Evolutionary conservation across 1,284 basidiomycete genomes (phyloP).

Genomic region (Ceratobasidium sp.): DNA sequence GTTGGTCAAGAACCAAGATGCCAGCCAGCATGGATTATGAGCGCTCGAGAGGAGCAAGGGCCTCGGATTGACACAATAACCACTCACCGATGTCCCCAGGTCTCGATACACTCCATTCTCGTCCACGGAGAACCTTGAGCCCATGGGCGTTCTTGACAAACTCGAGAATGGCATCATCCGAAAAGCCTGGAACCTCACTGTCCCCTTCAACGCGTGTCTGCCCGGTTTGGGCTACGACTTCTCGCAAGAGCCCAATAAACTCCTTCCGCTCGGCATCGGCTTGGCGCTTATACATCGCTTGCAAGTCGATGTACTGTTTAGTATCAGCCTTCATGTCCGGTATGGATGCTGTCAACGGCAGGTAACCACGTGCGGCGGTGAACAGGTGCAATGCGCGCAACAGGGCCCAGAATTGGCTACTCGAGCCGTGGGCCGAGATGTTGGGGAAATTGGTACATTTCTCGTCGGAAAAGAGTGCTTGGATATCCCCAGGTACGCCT

Average conservation of each 20-base stretch:
- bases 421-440: constrained; percentile 48
- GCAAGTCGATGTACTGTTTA: constrained; percentile 77
- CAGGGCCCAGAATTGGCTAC: constrained; percentile 80
- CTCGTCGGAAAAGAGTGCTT: constrained; percentile 66
- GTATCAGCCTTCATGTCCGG: constrained; percentile 98
- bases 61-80: constrained; percentile 8
- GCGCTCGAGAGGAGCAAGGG: constrained; percentile 23
- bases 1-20: constrained; percentile 27
- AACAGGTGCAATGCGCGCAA: constrained; percentile 73
- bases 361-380: constrained; percentile 55
- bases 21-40: constrained; percentile 31
- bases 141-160: constrained; percentile 94
- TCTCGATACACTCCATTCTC: constrained; percentile 63
- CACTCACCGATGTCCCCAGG: constrained; percentile 64
- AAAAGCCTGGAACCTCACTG: constrained; percentile 45
- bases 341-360: constrained; percentile 70
- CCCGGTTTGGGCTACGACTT: constrained; percentile 42
- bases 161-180: constrained; percentile 62
- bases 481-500: constrained; percentile 69
- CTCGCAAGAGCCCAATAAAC: constrained; percentile 36
- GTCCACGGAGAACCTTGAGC: constrained; percentile 77
- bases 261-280: constrained; percentile 69
- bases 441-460: constrained; percentile 53
- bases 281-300: constrained; percentile 75
- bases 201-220: constrained; percentile 46